Conservation (phyloP, 2,329 filamentous ascomycete genomes). For the Neonectria hederae region DNA sequence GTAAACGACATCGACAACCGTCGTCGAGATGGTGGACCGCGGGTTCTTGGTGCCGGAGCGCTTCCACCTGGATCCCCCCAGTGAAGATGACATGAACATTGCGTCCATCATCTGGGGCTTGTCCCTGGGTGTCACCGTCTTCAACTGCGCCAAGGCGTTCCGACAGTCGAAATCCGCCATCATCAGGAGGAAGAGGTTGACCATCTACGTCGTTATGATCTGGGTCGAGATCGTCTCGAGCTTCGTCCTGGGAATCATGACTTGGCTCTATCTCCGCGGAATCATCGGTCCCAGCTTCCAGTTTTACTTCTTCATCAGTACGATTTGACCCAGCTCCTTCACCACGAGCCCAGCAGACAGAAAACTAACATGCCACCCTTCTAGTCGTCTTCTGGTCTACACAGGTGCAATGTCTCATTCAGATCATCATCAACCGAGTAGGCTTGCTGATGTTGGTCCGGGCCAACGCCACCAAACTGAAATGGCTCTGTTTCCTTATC, state of each 20-base stretch:
- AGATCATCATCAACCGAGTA: constrained; percentile 63
- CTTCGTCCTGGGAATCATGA: constrained; percentile 36
- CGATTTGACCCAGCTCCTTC: constrained; percentile 27
- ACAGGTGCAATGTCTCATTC: constrained; percentile 55
- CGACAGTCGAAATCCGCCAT: constrained; percentile 31
- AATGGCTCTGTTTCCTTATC: constrained; percentile 54
- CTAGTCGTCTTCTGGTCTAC: constrained; percentile 47
- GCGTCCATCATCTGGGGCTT: constrained; percentile 43
- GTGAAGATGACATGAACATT: constrained; percentile 40
- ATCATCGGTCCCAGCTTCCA: constrained; percentile 45
- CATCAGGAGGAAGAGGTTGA: constrained; percentile 35
- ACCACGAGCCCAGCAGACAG: accelerated
- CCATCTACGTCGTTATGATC: constrained; percentile 33
- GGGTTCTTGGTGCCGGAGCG: constrained; percentile 38
- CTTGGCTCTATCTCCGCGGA: constrained; percentile 38
- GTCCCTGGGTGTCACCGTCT: constrained; percentile 38
- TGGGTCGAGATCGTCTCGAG: constrained; percentile 42
- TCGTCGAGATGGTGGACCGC: constrained; percentile 32
- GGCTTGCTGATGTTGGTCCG: constrained; percentile 55
- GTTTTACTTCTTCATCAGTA: constrained; percentile 43
- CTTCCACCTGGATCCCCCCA: constrained; percentile 31
- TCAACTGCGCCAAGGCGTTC: constrained; percentile 38
- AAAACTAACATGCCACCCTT: background rate
- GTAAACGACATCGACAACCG: background rate
- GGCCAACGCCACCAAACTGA: constrained; percentile 48